Evolutionary conservation across 2,329 filamentous ascomycete genomes (phyloP).

Genomic region (Alternaria triticimaculans): DNA sequence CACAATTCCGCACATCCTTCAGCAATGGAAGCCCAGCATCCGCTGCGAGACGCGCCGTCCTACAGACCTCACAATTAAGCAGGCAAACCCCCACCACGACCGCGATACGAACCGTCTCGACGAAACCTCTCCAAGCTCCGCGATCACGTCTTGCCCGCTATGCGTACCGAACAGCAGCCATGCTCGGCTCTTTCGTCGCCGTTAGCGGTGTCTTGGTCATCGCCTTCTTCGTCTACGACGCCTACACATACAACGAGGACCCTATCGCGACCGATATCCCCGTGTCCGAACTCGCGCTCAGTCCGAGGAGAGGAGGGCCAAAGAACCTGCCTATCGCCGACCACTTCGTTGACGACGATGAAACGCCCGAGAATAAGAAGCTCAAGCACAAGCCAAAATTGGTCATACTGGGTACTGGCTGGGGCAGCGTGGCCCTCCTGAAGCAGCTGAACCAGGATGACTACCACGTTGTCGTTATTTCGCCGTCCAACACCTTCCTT

Average conservation of each 20-base stretch:
- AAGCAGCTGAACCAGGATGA: constrained; percentile 90
- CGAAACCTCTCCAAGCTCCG: constrained; percentile 40
- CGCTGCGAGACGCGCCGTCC: constrained; percentile 28
- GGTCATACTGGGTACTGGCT: constrained; percentile 91
- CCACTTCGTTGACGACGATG: constrained; percentile 86
- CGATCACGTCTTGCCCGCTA: constrained; percentile 56
- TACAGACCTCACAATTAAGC: constrained; percentile 26
- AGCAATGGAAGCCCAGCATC: constrained; percentile 34
- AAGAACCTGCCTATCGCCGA: constrained; percentile 96
- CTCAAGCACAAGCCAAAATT: constrained; percentile 89
- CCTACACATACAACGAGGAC: constrained; percentile 83
- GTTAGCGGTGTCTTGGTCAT: constrained; percentile 73
- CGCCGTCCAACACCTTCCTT: constrained; percentile 93
- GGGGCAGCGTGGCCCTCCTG: constrained; percentile 90
- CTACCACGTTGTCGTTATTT: constrained; percentile 95
- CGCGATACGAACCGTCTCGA: constrained; percentile 35
- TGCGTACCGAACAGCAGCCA: constrained; percentile 72
- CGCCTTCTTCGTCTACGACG: constrained; percentile 92
- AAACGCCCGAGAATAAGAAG: constrained; percentile 70
- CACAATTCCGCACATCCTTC: constrained; percentile 33
- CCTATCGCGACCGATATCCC: constrained; percentile 72
- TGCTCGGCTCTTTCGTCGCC: constrained; percentile 76
- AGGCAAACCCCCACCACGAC: constrained; percentile 18
- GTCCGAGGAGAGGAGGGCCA: constrained; percentile 81
- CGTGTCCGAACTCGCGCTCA: constrained; percentile 83